phyloP scores from a whole-genome alignment of 2,329 filamentous ascomycete species.

The Coniella vitis region DNA sequence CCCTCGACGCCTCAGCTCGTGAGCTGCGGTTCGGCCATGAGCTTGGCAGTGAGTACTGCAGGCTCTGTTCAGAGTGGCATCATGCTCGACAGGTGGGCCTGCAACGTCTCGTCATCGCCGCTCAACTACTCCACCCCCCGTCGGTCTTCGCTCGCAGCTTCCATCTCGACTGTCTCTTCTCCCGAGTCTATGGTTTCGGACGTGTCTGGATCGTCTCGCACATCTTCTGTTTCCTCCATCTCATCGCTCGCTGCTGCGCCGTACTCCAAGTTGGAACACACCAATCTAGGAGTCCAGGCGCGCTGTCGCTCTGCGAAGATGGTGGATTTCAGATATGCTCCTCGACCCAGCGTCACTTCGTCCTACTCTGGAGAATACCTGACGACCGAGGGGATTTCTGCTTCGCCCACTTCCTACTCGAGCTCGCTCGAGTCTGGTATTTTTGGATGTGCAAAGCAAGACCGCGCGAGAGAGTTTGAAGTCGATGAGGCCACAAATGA shows the following conservation, averaged over 20 bases:
- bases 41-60: slow-evolving; percentile 52
- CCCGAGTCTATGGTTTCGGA: slow-evolving; percentile 64
- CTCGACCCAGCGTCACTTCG: slow-evolving; percentile 44
- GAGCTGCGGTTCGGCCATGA: slow-evolving; percentile 49
- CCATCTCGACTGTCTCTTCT: slow-evolving; percentile 56
- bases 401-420: slow-evolving; percentile 52
- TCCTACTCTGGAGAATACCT: slow-evolving; percentile 51
- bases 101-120: slow-evolving; percentile 43
- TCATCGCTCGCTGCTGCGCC: slow-evolving; percentile 56
- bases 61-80: slow-evolving; percentile 39
- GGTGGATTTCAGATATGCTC: slow-evolving; percentile 47
- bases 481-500: slow-evolving; percentile 44
- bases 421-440: slow-evolving; percentile 44
- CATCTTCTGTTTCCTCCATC: slow-evolving; percentile 58
- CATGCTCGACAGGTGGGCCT: slow-evolving; percentile 46
- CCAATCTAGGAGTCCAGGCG: slow-evolving; percentile 54
- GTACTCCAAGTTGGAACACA: slow-evolving; percentile 48
- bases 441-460: slow-evolving; percentile 42
- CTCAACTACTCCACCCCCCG: slow-evolving; percentile 43
- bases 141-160: slow-evolving; percentile 57
- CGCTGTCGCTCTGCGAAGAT: slow-evolving; percentile 56
- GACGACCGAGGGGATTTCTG: slow-evolving; percentile 43
- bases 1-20: slow-evolving; percentile 48
- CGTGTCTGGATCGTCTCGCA: slow-evolving; percentile 53
- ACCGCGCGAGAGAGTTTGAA: slow-evolving; percentile 37